Evolutionary conservation across 768 basidiomycete species (phyloP), one percentile per base, ranked within the genome.

Genomic region (Auricularia sp.): DNA sequence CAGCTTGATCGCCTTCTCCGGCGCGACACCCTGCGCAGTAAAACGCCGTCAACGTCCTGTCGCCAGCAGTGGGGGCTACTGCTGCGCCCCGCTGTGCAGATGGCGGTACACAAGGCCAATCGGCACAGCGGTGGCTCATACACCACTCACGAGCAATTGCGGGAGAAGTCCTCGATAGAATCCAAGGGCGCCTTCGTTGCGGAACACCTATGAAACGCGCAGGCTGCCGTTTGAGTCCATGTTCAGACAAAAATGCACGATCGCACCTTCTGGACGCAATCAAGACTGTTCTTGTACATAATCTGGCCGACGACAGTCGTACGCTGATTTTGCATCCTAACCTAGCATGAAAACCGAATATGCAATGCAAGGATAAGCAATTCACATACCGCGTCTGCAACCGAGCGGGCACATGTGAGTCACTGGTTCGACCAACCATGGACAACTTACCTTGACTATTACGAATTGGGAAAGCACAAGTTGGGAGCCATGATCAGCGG

Each of bases 131-230:
- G 11, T 51, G 18, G 29, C 16, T 36, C 6, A 59, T 44, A 14
- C 60, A 34, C 3, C 59, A 68, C 82, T 69, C 71, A 92, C 96
- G 69, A 98, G 81, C 58, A 99, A 81, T 71, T 99, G 97, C 44
- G 97, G 95, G 8, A 93, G 90, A 58, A 98, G 83, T 36, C 97
- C 97, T 36, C 95, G 87, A 76, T 99, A 99, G 77, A 98, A 98
- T n/a, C 97, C 97, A 0, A 84, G 39, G 70, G 93, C 82, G 18
- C 97, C 97, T 77, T 99, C 97, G 71, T 97, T 97, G 63, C 86
- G 84, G 74, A 98, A 87, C 33, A 99, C 95, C 47, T 51, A 18
- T 51, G 11, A 6, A 16, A 21, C 18, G 21, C 47, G 16, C 5
- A 8, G 47, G 47, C 18, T 18, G 43, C 16, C 47, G 21, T 51